A percentile compares a stretch with the other conserved stretches of the same genome.
Conservation (phyloP, 2,329 filamentous ascomycete species). For the Phialemoniopsis sp. region DNA sequence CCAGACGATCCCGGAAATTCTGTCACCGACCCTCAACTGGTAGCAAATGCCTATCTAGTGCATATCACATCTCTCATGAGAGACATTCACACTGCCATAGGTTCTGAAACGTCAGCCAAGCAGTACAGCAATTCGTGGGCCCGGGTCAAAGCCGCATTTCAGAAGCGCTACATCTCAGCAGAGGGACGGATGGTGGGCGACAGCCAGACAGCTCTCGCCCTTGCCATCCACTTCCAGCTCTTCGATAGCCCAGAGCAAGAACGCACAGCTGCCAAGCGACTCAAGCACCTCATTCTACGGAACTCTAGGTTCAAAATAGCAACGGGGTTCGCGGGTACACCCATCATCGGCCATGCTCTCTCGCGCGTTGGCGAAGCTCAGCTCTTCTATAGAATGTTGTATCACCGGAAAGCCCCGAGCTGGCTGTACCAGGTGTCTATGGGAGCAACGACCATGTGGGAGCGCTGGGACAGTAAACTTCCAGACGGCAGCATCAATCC, state of each 20-base stretch:
- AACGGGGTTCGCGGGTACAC: conserved; percentile 20
- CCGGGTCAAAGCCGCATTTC: too few relatives aligned
- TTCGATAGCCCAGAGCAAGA: too few relatives aligned
- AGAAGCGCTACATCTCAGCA: too few relatives aligned
- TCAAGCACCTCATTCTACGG: too few relatives aligned
- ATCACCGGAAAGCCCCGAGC: too few relatives aligned
- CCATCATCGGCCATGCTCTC: conserved; percentile 13
- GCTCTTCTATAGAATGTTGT: conserved; percentile 26
- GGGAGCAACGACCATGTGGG: conserved; percentile 34
- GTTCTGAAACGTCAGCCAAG: too few relatives aligned
- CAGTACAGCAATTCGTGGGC: too few relatives aligned
- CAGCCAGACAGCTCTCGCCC: conserved; percentile 20
- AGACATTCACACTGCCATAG: too few relatives aligned
- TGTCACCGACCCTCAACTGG: conserved; percentile 24
- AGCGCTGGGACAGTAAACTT: conserved; percentile 34
- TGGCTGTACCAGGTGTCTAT: conserved; percentile 33
- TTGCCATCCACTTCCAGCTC: conserved; percentile 20
- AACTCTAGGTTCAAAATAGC: too few relatives aligned
- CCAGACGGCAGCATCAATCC: conserved; percentile 29
- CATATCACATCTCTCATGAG: conserved; percentile 23
- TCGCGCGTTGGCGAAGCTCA: conserved; percentile 1
- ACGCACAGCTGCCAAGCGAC: too few relatives aligned
- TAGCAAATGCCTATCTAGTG: conserved; percentile 32
- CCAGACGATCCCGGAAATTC: conserved; percentile 22
- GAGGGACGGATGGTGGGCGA: conserved; percentile 27